phyloP scores from a whole-genome alignment of 345 rosid species.

The Limnanthes douglasii region DNA sequence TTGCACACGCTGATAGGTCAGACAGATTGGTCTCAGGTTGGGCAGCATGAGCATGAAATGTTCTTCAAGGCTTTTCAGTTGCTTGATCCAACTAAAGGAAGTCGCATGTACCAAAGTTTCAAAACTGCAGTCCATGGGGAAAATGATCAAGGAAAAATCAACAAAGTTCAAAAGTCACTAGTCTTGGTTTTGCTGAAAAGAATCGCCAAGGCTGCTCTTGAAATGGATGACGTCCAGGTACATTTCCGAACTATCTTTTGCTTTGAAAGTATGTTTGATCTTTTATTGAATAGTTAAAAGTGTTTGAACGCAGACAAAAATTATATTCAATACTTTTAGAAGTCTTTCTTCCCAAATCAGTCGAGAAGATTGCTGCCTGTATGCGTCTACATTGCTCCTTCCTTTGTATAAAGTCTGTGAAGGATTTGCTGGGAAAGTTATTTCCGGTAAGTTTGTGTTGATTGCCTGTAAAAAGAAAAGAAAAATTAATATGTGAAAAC shows the following conservation, averaged over 20 bases:
- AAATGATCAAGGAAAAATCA: constrained; percentile 17
- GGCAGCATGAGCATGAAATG: constrained; percentile 34
- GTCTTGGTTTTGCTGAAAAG: constrained; percentile 44
- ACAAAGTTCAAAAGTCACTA: constrained; percentile 21
- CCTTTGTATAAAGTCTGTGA: constrained; percentile 84
- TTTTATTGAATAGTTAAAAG: constrained; percentile 4
- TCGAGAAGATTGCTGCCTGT: constrained; percentile 27
- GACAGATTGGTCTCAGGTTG: constrained; percentile 46
- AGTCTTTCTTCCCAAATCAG: constrained; percentile 24
- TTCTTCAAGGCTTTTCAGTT: constrained; percentile 63
- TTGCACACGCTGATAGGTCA: constrained; percentile 40
- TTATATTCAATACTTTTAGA: constrained; percentile 39
- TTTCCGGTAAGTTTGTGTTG: constrained; percentile 33
- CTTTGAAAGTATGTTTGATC: background rate
- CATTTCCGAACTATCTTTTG: constrained; percentile 9
- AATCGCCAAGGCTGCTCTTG: constrained; percentile 74
- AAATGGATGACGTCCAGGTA: constrained; percentile 65
- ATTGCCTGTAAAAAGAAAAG: constrained; percentile 2
- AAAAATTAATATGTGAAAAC: background rate
- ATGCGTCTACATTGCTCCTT: constrained; percentile 43
- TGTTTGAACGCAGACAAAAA: constrained; percentile 42
- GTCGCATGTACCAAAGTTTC: constrained; percentile 14
- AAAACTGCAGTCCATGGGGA: constrained; percentile 9
- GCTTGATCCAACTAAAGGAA: constrained; percentile 53
- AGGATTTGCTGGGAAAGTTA: constrained; percentile 64